Base-by-base conservation (phyloP, 2,329 filamentous ascomycete species). In the Aureobasidium sp. region DNA sequence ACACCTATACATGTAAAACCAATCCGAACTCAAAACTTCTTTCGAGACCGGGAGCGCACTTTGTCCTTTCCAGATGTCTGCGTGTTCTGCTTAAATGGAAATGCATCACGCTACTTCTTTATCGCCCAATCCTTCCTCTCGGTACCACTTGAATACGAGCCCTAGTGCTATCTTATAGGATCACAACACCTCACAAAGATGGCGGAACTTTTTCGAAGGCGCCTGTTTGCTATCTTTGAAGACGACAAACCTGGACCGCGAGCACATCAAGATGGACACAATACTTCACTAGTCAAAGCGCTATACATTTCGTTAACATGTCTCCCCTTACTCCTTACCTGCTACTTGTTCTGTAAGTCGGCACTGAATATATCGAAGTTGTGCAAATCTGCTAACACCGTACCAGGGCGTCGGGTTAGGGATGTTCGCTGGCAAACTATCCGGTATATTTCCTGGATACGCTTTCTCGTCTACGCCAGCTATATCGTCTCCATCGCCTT, bases 401-500 rank as follows among this genome's bases (percentile, higher is more conserved):
- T 11, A 53, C 20, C 10, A 68, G 67, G 65, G 23, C 66, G 61
- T n/a, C 67, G 67, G 25, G 40, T 65, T n/a, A 47, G 50, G 20
- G 56, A 64, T 25, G 43, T 66, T 7, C 55, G 58, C 27, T 54
- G 40, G 20, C 63, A 68, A 8, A 68, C 70, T 42, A 63, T 74
- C 27, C 65, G 61, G 20, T 25, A 66, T n/a, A 66, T 77, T 45
- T 74, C 70, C 29, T 70, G 71, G n/a, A 75, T 77, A 29, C 75
- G 77, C 3, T 31, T 75, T 2, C 67, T 81, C 11, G 72, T 81
- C 33, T 69, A 77, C 23, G 31, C 74, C 6, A 73, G 79, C 2
- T 80, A 79, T 68, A 38, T 77, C 20, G 64, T 77, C 29, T 75
- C 76, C 25, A 74, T 80, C 47, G 66, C 66, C 1, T 81, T 79